phyloP scores from a whole-genome alignment of 768 basidiomycete species.

The Lyophyllum atratum region DNA sequence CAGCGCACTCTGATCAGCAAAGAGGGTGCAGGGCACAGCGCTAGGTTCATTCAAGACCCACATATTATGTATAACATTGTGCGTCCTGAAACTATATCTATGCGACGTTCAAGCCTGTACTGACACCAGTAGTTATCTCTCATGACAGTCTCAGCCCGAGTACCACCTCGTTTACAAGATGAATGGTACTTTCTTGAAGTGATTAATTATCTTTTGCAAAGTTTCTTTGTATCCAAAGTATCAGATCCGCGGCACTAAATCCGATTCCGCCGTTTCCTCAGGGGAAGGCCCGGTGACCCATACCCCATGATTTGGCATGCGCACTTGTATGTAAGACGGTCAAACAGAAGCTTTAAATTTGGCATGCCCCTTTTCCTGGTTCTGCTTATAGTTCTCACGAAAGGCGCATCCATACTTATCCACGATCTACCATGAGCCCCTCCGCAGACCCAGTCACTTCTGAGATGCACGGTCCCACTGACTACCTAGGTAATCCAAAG shows the following conservation, averaged over 20 bases:
- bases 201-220: no score
- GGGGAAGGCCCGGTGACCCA: no score
- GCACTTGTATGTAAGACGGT: no score
- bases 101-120: no score
- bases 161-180: conserved; percentile 27
- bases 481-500: conserved; percentile 1
- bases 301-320: no score
- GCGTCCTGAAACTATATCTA: background rate
- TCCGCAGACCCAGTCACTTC: conserved; percentile 9
- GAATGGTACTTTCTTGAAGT: conserved; percentile 26
- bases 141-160: conserved; percentile 30
- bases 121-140: background rate
- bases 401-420: background rate
- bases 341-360: no score
- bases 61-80: conserved; percentile 20
- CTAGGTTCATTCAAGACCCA: conserved; percentile 20
- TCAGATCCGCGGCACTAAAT: no score
- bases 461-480: background rate
- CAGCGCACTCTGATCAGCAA: conserved; percentile 22
- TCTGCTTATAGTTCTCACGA: background rate
- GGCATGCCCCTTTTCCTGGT: no score
- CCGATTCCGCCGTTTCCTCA: no score
- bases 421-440: conserved; percentile 17
- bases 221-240: no score
- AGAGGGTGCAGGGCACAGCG: conserved; percentile 26